A percentile compares a stretch with the other conserved stretches of the same genome.
Conservation (phyloP, 2,329 filamentous ascomycete species). For the Cyphellophora europaea region DNA sequence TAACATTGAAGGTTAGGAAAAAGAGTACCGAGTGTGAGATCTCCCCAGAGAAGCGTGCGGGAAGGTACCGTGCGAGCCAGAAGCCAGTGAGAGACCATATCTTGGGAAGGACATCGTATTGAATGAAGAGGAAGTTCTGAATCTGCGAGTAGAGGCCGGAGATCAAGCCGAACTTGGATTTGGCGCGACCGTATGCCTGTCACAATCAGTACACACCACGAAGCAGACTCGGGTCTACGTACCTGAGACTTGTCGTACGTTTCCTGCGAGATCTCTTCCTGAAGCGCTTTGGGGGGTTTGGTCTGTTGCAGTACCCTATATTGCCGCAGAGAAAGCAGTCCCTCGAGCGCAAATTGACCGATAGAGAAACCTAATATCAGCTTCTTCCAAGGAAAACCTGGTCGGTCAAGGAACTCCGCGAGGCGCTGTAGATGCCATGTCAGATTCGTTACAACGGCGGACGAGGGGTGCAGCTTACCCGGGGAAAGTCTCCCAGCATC, state of each 20-base stretch:
- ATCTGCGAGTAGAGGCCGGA: conserved; percentile 74
- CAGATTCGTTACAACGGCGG: background rate
- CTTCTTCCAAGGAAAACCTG: conserved; percentile 93
- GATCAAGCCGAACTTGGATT: conserved; percentile 80
- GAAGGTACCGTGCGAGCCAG: conserved; percentile 64
- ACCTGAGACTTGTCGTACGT: conserved; percentile 91
- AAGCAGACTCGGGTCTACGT: conserved; percentile 16
- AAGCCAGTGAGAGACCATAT: conserved; percentile 77
- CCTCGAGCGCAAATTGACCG: conserved; percentile 83
- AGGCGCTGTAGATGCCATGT: conserved; percentile 44
- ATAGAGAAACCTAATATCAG: conserved; percentile 91
- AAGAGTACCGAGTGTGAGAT: conserved; percentile 91
- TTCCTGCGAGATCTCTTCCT: conserved; percentile 77
- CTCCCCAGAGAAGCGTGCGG: conserved; percentile 74
- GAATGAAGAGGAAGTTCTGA: conserved; percentile 82
- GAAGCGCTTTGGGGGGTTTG: conserved; percentile 74
- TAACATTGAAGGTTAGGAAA: conserved; percentile 74
- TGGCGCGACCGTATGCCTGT: conserved; percentile 84
- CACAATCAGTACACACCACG: conserved; percentile 2
- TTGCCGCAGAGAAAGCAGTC: conserved; percentile 80
- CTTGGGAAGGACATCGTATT: conserved; percentile 82
- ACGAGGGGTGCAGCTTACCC: conserved; percentile 8
- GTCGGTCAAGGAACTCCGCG: conserved; percentile 78
- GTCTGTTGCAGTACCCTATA: conserved; percentile 76
- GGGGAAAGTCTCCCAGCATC: conserved; percentile 18